Percentiles rank a stretch among this genome's conserved stretches.
phyloP scores from a whole-genome alignment of 1,139 yeast genomes.

The Entelexis paramagnoliae region DNA sequence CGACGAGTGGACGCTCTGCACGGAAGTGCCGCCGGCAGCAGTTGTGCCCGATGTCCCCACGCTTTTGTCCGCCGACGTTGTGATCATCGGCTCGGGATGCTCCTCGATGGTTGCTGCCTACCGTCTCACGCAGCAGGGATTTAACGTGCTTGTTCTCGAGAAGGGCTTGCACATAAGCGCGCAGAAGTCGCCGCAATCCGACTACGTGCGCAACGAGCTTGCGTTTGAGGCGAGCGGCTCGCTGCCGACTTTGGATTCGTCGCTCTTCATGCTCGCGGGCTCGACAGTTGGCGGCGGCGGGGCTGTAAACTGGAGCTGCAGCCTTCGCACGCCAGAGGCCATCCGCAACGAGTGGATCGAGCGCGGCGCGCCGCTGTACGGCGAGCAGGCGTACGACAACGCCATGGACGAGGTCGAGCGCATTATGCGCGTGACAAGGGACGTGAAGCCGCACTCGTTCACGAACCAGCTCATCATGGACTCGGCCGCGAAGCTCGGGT shows the following conservation, averaged over 20 bases:
- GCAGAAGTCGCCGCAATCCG: slow-evolving; percentile 36
- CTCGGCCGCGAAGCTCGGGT: slow-evolving; percentile 43
- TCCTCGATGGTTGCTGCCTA: slow-evolving; percentile 53
- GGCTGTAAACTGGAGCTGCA: slow-evolving; percentile 55
- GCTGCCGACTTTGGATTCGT: slow-evolving; percentile 34
- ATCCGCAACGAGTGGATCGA: slow-evolving; percentile 50
- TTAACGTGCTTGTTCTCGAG: slow-evolving; percentile 42
- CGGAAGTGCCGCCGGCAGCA: slow-evolving; percentile 12
- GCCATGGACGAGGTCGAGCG: slow-evolving; percentile 43
- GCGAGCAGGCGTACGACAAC: slow-evolving; percentile 38
- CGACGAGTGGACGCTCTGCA: slow-evolving; percentile 10
- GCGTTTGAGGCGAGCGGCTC: slow-evolving; percentile 40
- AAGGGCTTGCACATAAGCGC: slow-evolving; percentile 42
- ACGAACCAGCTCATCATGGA: slow-evolving; percentile 42
- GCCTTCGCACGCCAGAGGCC: slow-evolving; percentile 44
- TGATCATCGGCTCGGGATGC: slow-evolving; percentile 49
- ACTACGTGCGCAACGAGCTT: slow-evolving; percentile 34
- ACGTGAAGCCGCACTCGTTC: slow-evolving; percentile 36
- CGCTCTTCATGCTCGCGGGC: slow-evolving; percentile 41
- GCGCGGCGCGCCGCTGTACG: slow-evolving; percentile 43
- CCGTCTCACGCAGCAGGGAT: slow-evolving; percentile 40
- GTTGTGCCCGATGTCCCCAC: slow-evolving; percentile 21
- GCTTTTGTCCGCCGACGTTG: slow-evolving; percentile 33
- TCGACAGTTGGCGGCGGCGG: slow-evolving; percentile 53
- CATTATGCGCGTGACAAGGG: slow-evolving; percentile 41